Base-by-base conservation (phyloP, 129 eudicot genomes). In the Solidago caesia region DNA sequence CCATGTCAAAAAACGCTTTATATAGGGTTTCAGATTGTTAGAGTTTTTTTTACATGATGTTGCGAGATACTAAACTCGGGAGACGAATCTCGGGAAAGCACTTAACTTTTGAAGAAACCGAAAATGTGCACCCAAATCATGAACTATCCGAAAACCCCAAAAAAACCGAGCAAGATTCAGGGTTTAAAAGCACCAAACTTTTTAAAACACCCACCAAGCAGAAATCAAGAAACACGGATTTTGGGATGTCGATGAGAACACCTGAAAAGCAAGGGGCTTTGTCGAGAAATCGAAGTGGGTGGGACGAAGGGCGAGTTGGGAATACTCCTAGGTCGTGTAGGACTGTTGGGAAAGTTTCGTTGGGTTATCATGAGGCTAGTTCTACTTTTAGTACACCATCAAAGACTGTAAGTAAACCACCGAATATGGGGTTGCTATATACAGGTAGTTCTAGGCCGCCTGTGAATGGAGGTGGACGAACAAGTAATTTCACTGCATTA, bases 121-220 rank as follows among this genome's bases (percentile, higher is more conserved):
- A 92, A 80, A 92, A 92, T 68, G 73, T 92, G 67, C 84, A 81
- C 79, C 13, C 87, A 55, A 84, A 85, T 67, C 91, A 80, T 59
- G 93, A 87, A 10, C 77, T 90, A 39, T 8, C 75, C 0, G 77
- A 53, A 41, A 85, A 55, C 73, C 76, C 85, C 44, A 81, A 48
- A 21, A 74, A 58, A 62, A 39, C 48, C 29, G 91, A 81, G n/a
- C 89, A 85, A 13, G 85, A 92, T 72, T 61, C 47, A 70, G 83
- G 84, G 57, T 64, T 49, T 44, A 89, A 76, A 82, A 68, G 66
- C 16, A 77, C 74, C 1, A 89, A 78, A 77, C 4, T 70, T 7
- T 84, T 84, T 15, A 85, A 81, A 72, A 92, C 98, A 14, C 96
- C 98, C 7, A 78, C 86, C 10, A 92, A 87, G 74, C 33, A 95